Evolutionary conservation across 2,329 filamentous ascomycete genomes (phyloP).

Genomic region (Stagonosporopsis chrysanthemi): DNA sequence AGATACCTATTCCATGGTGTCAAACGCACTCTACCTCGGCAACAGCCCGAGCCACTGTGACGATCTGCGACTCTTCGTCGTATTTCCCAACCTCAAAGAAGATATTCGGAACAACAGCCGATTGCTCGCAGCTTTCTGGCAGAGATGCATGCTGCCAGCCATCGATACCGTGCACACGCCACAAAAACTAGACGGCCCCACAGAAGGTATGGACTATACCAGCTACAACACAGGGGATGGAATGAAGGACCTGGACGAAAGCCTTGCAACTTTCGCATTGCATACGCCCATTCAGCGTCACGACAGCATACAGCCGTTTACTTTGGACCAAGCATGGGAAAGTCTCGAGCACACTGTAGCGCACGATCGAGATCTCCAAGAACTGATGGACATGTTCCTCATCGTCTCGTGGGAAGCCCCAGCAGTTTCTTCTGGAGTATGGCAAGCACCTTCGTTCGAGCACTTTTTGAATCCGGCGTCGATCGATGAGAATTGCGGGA

Average conservation of each 20-base stretch:
- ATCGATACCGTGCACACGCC: conserved; percentile 9
- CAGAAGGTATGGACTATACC: conserved; percentile 11
- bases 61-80: conserved; percentile 12
- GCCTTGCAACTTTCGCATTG: conserved; percentile 7
- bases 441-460: conserved; percentile 7
- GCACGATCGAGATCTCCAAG: background rate
- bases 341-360: conserved; percentile 2
- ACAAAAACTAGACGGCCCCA: background rate
- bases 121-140: conserved; percentile 12
- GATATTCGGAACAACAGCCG: conserved; percentile 14
- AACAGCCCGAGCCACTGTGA: conserved; percentile 11
- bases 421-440: conserved; percentile 1
- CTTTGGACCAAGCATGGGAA: conserved; percentile 10
- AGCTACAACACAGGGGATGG: conserved; percentile 4
- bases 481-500: conserved; percentile 3
- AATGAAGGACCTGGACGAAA: conserved; percentile 10
- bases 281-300: conserved; percentile 10
- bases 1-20: conserved; percentile 11
- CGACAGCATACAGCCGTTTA: conserved; percentile 2
- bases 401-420: conserved; percentile 15
- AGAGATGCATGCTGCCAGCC: conserved; percentile 13
- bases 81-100: conserved; percentile 5
- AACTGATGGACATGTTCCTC: conserved; percentile 9
- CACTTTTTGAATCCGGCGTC: background rate
- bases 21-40: conserved; percentile 13